Base-by-base conservation (phyloP, 805 yeast species). In the Pichia nakasei region DNA sequence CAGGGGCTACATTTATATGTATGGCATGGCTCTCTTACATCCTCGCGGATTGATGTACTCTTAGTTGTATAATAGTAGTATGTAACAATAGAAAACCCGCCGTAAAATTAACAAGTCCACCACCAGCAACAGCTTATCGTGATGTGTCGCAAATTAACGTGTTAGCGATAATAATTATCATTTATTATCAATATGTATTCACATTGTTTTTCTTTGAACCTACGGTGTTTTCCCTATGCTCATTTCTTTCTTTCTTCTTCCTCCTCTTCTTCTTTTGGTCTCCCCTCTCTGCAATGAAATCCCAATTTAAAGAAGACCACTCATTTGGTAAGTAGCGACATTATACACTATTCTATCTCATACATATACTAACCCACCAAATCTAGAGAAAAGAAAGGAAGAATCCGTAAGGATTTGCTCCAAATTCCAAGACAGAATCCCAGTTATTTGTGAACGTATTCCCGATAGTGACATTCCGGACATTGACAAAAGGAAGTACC, bases 391-490 rank as follows among this genome's bases (percentile, higher is more conserved):
- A 68, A 85, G 98, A 72, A 82, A 85, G 72, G 91, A 95, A 4
- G 98, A 91, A 67, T 86, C 97, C 32, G 79, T 83, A 52, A 80
- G 97, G 58, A 91, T 91, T 59, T 78, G 87, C 51, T 81, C 83
- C 57, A 85, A 89, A 64, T 93, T 89, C 68, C 73, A 76, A 45
- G 96, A 93, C 63, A 77, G 98, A 53, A 87, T 93, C 49, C 98
- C 99, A 4, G 97, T 84, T 22, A 91, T 93, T 59, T 93, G 98
- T 64, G 98, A 93, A 68, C 83, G 89, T 67, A 97, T 89, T 34
- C 97, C 89, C 67, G 91, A 91, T 67, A 82, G 95, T 31, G 97
- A 93, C 61, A 85, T 93, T 51, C 95, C 94, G 38, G 93, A 88
- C 53, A 89, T 93, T 59, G 99, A 93, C 66, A 93, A 93, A 75